These are phyloP conservation scores for Liquidambar formosana DNA, from an alignment of 164 flowering plant species.

Conservation along the genomic window DNA sequence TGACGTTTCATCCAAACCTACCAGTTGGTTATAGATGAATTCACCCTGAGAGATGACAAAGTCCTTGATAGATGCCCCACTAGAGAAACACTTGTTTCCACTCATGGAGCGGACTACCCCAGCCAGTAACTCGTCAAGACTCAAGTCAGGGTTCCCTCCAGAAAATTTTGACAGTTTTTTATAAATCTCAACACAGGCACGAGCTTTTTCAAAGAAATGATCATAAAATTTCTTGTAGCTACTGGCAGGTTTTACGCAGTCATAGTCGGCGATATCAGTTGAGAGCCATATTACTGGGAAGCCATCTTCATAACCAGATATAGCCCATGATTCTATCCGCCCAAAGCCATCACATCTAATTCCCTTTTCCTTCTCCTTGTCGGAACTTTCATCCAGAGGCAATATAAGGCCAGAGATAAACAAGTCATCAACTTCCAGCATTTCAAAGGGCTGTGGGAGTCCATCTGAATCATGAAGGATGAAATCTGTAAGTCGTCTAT, in stretches of 20 bases:
- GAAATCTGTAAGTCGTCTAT: conserved; percentile 73
- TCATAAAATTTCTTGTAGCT: conserved; percentile 61
- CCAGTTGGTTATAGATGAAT: conserved; percentile 76
- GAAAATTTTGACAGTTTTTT: conserved; percentile 54
- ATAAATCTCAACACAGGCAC: conserved; percentile 71
- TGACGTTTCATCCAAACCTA: conserved; percentile 74
- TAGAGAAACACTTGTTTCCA: conserved; percentile 55
- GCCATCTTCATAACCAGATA: conserved; percentile 97
- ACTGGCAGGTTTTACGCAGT: conserved; percentile 66
- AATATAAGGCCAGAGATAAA: conserved; percentile 66
- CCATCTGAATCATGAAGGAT: conserved; percentile 65
- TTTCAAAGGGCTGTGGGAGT: conserved; percentile 60
- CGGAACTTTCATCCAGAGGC: conserved; percentile 51
- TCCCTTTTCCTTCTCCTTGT: conserved; percentile 53
- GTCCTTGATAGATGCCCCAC: conserved; percentile 53
- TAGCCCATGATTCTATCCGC: conserved; percentile 74
- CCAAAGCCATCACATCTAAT: conserved; percentile 88
- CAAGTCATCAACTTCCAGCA: conserved; percentile 66
- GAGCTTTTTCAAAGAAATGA: conserved; percentile 72
- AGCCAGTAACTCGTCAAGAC: conserved; percentile 85
- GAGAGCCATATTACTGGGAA: conserved; percentile 76
- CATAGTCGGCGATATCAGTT: conserved; percentile 80
- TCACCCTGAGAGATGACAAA: conserved; percentile 77
- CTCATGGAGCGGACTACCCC: conserved; percentile 69
- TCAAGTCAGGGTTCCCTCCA: conserved; percentile 60